Evolutionary conservation across 805 yeast species (phyloP), one percentile per base, ranked within the genome.

Genomic region (Nakazawaea laoshanensis): DNA sequence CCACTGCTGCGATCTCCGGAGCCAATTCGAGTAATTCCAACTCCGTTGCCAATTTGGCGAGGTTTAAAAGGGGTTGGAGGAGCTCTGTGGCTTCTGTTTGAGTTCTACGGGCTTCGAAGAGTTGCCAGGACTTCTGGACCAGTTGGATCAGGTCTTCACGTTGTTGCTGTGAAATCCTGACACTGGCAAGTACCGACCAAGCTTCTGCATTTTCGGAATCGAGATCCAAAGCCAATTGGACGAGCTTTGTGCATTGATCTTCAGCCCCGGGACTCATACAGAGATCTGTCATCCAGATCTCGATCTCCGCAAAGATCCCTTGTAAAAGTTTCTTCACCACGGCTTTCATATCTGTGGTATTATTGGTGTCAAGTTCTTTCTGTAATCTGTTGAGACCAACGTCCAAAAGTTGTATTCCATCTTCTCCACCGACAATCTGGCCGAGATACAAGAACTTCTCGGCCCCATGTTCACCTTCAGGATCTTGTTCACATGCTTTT

Each of bases 261-360:
- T 92, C 97, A 2, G 97, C 97, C 43, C 79, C 77, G 3, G 75
- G 75, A 47, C 85, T 94, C 95, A 88, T 86, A 61, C 97, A 88
- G 42, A 88, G 62, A 61, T 89, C 96, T 1, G 97, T 89, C 96
- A 87, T 85, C 95, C 95, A 88, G 37, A 85, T 81, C 56, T 89
- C 98, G 48, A 92, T 82, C 61, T 80, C 70, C 5, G 95, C 78
- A 44, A 89, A 77, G 18, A 85, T 61, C 0, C 89, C 95, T 49
- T 77, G 82, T 42, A 80, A 74, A 30, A 85, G 50, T 50, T 81
- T 83, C 41, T 70, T 70, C 13, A 68, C 56, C 38, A 65, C 65
- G 34, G 52, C 48, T 28, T 50, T 44, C 9, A 23, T 21, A 10
- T 31, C 52, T 19, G 16, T 15, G 29, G 19, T n/a, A 13, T 9